Conservation (phyloP, 208 protist genomes). For the Wallacemonas sp. region DNA sequence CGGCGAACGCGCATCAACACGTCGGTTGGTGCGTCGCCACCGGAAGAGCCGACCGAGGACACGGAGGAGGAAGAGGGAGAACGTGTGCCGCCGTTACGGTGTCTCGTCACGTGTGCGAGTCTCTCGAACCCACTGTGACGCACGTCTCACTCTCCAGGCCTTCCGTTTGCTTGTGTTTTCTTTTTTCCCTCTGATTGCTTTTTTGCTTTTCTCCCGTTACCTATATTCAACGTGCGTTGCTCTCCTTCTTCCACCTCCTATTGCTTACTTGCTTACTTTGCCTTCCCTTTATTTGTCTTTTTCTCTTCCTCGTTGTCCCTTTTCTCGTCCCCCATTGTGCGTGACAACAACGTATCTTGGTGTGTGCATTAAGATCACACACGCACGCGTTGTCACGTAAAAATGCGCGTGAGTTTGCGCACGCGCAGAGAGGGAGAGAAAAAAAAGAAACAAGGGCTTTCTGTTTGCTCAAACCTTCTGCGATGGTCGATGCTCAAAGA, state of each 20-base stretch:
- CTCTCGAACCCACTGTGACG: too few relatives aligned
- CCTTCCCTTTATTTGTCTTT: background rate
- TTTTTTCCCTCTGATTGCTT: background rate
- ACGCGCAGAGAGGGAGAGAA: too few relatives aligned
- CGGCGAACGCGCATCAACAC: background rate
- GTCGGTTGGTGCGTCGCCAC: too few relatives aligned
- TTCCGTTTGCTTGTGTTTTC: background rate
- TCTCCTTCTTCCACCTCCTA: constrained; percentile 16
- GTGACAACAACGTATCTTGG: too few relatives aligned
- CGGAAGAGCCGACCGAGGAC: constrained; percentile 1
- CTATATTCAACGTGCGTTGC: too few relatives aligned
- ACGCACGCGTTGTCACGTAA: too few relatives aligned
- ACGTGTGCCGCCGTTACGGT: background rate
- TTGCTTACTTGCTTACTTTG: constrained; percentile 8
- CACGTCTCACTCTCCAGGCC: background rate
- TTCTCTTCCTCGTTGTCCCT: background rate
- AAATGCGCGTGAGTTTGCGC: too few relatives aligned
- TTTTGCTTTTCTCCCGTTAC: constrained; percentile 4
- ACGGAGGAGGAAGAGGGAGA: background rate
- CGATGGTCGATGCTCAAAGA: too few relatives aligned
- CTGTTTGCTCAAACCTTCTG: too few relatives aligned
- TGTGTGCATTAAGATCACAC: too few relatives aligned
- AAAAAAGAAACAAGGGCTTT: too few relatives aligned
- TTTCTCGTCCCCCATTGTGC: background rate
- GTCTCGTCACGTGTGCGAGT: background rate